Evolutionary conservation across 2,329 filamentous ascomycete genomes (phyloP), one percentile per base, ranked within the genome.

Genomic region (Amauroascus niger): DNA sequence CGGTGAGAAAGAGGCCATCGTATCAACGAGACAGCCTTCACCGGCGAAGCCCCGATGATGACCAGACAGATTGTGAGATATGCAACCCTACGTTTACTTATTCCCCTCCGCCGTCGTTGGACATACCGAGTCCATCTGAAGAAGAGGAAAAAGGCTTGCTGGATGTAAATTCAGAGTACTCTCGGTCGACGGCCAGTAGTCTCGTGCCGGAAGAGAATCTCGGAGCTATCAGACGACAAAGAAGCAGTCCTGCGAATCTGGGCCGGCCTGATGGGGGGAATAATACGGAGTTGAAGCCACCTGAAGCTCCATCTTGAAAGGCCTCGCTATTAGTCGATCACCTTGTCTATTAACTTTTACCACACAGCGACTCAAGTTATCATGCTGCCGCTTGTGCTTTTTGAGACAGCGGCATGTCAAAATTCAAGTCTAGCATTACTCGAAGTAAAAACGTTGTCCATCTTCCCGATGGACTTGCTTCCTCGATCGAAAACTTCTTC

Each of bases 41-140:
- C 14, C 51, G 26, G 22, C 43, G 51, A 6, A 33, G 45, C 16
- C n/a, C 16, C 11, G 48, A 44, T 14, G 51, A 53, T n/a, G 40
- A 49, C 13, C 52, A 55, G 32, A 46, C 52, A 20, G 53, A 55
- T 26, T 49, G 46, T 18, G 56, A 54, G 41, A 33, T 54, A 37
- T 52, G 44, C 22, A 70, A 65, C 52, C 68, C 69, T 6, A 64
- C 59, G 1, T 63, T 67, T 46, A 60, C 65, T 1, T 72, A 71
- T 56, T 62, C 66, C 8, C 70, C 70, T 11, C 70, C 69, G 6
- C 70, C 63, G 0, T 71, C 69, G 0, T 63, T 64, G n/a, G 37
- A 48, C 35, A 37, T 49, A 11, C 49, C 30, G n/a, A 51, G 47
- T 14, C 53, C 49, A 1, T 63, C 62, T 6, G 59, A 61, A 9